Evolutionary conservation across 495 filamentous ascomycete species (phyloP), one percentile per base, ranked within the genome.

Genomic region (Annulohypoxylon nitens): DNA sequence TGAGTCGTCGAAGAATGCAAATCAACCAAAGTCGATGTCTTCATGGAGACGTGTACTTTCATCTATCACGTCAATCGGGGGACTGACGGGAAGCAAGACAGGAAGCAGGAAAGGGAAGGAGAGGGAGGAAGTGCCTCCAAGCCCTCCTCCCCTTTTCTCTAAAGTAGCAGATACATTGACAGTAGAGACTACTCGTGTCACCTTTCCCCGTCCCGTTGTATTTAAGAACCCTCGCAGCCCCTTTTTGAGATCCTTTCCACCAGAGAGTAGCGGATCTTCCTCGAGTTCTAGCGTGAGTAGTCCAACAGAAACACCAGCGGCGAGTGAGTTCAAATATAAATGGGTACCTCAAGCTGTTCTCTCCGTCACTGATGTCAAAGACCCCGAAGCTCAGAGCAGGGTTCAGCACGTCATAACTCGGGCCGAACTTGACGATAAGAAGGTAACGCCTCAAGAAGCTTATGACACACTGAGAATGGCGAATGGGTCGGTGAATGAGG

Each of bases 381-480:
- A 67, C 14, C 43, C 12, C 14, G 64, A 67, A n/a, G 34, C 54
- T 11, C 36, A 67, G n/a, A 53, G 55, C 12, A 50, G 45, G 3
- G 45, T 61, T 5, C 8, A 67, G 5, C 34, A 60, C 33, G 20
- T 67, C 16, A 61, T 67, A 0, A 53, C 12, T 5, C 64, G 64
- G 1, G 51, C 41, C 3, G 45, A 25, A 18, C 54, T 67, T 8
- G 54, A 67, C 8, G 34, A 57, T 3, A 50, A 33, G 9, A 47
- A 39, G 23, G 18, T 67, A 23, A 41, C 33, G 1, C 45, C 16
- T 1, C 64, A 67, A 36, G 55, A 60, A 33, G 33, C 64, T 26
- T 67, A 67, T 12, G 64, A 67, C 16, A 54, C 45, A 2, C 10
- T 67, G 5, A n/a, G 41, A 14, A 18, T 53, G 14, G 34, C 57